Percentiles rank a stretch among this genome's conserved stretches.
Conservation (phyloP, 2,329 filamentous ascomycete species). For the Epichloe sylvatica region DNA sequence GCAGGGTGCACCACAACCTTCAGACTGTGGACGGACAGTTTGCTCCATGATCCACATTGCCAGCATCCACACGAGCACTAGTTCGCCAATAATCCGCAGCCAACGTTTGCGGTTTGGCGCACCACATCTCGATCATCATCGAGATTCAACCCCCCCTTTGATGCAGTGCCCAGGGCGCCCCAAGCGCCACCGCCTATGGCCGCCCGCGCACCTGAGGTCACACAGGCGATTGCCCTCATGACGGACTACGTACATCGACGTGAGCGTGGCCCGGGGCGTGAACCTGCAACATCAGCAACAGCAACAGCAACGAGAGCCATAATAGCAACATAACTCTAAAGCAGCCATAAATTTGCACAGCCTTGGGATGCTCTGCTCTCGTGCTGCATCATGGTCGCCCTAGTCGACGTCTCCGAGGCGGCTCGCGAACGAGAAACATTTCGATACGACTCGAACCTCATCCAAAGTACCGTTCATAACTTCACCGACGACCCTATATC, state of each 20-base stretch:
- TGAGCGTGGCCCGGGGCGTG: not conserved
- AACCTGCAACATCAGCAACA: not conserved
- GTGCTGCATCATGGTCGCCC: not conserved
- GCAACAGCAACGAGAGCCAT: not conserved
- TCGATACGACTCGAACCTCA: conserved; percentile 1
- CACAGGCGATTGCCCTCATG: not conserved
- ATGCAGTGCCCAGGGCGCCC: not conserved
- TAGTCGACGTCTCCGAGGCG: conserved; percentile 1
- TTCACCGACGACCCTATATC: not conserved
- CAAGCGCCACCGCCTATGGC: not conserved
- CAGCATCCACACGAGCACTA: not conserved
- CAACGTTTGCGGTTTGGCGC: not conserved
- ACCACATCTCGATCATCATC: not conserved
- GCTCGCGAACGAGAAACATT: conserved; percentile 3
- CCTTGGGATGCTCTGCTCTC: not conserved
- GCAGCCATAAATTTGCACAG: not conserved
- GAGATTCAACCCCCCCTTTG: not conserved
- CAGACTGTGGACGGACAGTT: not conserved
- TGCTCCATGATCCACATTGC: not conserved
- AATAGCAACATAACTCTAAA: not conserved
- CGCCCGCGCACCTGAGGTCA: not conserved
- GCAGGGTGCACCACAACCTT: too few relatives aligned
- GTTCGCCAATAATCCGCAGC: not conserved
- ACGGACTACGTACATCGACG: not conserved
- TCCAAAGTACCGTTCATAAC: not conserved